phyloP scores from a whole-genome alignment of 805 yeast genomes.

The Tanozyma kutaoensis region DNA sequence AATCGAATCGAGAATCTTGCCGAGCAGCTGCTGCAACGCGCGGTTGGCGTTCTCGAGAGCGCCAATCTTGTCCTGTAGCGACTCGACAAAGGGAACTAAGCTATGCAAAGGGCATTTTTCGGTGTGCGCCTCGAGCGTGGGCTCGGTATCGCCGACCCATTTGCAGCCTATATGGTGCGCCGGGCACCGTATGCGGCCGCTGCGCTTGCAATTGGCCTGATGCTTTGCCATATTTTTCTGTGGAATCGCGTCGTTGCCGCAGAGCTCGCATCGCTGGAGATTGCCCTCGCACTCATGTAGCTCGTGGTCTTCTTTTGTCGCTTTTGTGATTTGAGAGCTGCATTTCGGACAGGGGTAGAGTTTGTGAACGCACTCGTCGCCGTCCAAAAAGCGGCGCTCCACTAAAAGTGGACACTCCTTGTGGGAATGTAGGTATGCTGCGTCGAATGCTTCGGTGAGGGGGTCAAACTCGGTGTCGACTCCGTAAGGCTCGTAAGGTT shows the following conservation, averaged over 20 bases:
- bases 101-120: conserved; percentile 18
- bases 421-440: too few species aligned
- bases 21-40: conserved; percentile 28
- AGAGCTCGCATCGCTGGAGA: conserved; percentile 34
- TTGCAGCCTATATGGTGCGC: conserved; percentile 35
- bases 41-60: conserved; percentile 21
- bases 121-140: conserved; percentile 22
- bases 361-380: not conserved
- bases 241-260: conserved; percentile 28
- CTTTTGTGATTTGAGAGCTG: too few species aligned
- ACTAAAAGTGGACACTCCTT: not conserved
- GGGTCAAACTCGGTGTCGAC: too few species aligned
- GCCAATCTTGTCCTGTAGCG: conserved; percentile 12
- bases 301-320: too few species aligned
- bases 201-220: conserved; percentile 25
- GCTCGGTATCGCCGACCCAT: conserved; percentile 27
- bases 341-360: not conserved
- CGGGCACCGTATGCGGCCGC: conserved; percentile 30
- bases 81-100: conserved; percentile 13
- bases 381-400: not conserved
- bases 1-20: conserved; percentile 31
- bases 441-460: too few species aligned
- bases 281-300: too few species aligned
- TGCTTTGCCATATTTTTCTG: conserved; percentile 24
- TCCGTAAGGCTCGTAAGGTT: too few species aligned